Evolutionary conservation across 2,329 filamentous ascomycete species (phyloP).

Genomic region (Hymenoscyphus infarciens): DNA sequence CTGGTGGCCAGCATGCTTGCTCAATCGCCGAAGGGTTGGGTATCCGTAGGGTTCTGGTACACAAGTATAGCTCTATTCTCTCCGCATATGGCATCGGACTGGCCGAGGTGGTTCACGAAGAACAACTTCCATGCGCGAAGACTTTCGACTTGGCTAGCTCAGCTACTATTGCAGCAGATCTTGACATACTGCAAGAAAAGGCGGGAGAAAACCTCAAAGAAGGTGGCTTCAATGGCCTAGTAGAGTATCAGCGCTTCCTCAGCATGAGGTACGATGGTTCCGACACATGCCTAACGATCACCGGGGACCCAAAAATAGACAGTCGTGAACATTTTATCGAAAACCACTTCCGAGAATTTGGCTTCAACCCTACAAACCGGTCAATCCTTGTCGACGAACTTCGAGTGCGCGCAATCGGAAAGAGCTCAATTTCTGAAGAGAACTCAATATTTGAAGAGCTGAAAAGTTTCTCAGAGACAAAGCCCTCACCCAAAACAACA

Average conservation of each 20-base stretch:
- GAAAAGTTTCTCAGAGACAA: background rate
- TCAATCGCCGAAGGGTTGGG: constrained; percentile 80
- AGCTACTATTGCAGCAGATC: background rate
- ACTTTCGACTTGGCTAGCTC: constrained; percentile 47
- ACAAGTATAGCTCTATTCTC: constrained; percentile 80
- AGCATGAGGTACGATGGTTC: constrained; percentile 89
- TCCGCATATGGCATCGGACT: constrained; percentile 90
- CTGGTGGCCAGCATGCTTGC: constrained; percentile 84
- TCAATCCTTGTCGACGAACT: constrained; percentile 88
- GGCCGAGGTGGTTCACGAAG: constrained; percentile 88
- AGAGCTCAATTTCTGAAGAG: background rate
- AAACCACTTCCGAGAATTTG: constrained; percentile 86
- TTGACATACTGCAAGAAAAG: background rate
- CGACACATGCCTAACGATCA: constrained; percentile 81
- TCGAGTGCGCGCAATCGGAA: constrained; percentile 74
- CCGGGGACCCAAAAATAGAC: constrained; percentile 62
- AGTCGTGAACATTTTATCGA: constrained; percentile 75
- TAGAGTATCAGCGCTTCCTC: constrained; percentile 82
- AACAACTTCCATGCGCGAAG: constrained; percentile 67
- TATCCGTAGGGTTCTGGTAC: constrained; percentile 78
- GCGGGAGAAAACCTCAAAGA: background rate
- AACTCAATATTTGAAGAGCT: background rate
- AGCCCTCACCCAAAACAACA: background rate
- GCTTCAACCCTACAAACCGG: constrained; percentile 75
- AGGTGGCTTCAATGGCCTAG: constrained; percentile 31